phyloP scores from a whole-genome alignment of 768 basidiomycete species.

The Serendipita sp. region DNA sequence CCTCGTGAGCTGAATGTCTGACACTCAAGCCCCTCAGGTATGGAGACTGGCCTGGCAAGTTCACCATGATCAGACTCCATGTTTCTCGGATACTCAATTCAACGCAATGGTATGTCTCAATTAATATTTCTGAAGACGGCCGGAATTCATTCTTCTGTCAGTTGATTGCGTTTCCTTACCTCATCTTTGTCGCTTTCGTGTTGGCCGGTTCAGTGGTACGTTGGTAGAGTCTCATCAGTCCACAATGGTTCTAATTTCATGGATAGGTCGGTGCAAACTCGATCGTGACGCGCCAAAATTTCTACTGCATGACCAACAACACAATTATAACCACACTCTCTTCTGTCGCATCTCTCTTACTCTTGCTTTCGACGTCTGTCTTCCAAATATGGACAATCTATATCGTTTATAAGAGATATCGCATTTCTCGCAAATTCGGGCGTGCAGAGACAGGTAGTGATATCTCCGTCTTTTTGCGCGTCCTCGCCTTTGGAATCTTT shows the following conservation, averaged over 20 bases:
- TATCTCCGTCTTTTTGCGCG: slow-evolving; percentile 2
- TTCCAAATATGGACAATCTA: not conserved
- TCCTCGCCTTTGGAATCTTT: not conserved
- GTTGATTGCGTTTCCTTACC: not conserved
- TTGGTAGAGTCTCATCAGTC: not conserved
- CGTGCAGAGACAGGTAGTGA: not conserved
- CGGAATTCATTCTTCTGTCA: not conserved
- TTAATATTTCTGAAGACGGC: not conserved
- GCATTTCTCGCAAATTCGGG: not conserved
- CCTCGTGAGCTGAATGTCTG: not conserved
- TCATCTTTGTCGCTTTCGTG: not conserved
- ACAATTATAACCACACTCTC: not conserved
- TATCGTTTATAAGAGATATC: not conserved
- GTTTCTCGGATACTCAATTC: not conserved
- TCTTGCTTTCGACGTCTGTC: not conserved
- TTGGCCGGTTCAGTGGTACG: not conserved
- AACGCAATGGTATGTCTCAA: not conserved
- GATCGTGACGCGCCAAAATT: not conserved
- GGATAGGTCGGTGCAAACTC: not conserved
- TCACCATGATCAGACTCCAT: not conserved
- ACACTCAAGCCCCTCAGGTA: not conserved
- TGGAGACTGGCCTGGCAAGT: slow-evolving; percentile 6
- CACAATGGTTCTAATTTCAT: not conserved
- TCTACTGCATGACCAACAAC: slow-evolving; percentile 7
- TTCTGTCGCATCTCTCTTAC: not conserved